Base-by-base conservation (phyloP, 371 early-diverging fungal genomes). In the Smittium culicis region DNA sequence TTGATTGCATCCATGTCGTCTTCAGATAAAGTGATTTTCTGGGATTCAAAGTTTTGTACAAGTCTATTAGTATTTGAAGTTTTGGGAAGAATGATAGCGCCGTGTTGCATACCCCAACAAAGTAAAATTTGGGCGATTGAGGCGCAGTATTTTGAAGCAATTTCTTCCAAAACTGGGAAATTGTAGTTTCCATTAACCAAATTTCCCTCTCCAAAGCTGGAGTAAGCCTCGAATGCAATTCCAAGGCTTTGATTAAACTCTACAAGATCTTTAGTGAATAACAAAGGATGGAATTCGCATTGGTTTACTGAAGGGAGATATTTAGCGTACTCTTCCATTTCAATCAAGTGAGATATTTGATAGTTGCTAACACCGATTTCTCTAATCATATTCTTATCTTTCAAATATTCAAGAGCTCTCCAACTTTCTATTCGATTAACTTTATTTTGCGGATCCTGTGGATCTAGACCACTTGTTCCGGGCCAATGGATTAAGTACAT, bases 401-500 rank as follows among this genome's bases (percentile, higher is more conserved):
- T 80, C 64, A 84, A 73, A n/a, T 68, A 66, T 71, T 91, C 90
- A 62, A 94, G 80, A 0, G 86, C 87, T 34, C 72, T 73, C 88
- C 89, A 91, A 56, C 87, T 81, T 34, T 74, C 83, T 45, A 64
- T 71, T 20, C 88, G 79, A 68, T 83, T 80, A 54, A 61, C 58
- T 5, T 73, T 66, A 67, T 83, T 79, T 30, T 58, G 76, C 71
- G 11, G 76, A 65, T 0, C 56, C 72, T 3, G 54, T 60, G 32
- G 14, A 63, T 8, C 68, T 68, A 11, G 73, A 70, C 11, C 65
- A 58, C 17, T 34, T 60, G 61, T 60, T 11, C 84, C 91, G n/a
- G 94, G 93, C 92, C 93, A 95, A 69, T 95, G 96, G 34, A 95
- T 88, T 34, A 95, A 80, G 61, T 91, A 86, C 5, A 92, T 78